These are phyloP conservation scores for Solanum ossicruentum DNA, from an alignment of 257 asterid species.

Conservation along the genomic window DNA sequence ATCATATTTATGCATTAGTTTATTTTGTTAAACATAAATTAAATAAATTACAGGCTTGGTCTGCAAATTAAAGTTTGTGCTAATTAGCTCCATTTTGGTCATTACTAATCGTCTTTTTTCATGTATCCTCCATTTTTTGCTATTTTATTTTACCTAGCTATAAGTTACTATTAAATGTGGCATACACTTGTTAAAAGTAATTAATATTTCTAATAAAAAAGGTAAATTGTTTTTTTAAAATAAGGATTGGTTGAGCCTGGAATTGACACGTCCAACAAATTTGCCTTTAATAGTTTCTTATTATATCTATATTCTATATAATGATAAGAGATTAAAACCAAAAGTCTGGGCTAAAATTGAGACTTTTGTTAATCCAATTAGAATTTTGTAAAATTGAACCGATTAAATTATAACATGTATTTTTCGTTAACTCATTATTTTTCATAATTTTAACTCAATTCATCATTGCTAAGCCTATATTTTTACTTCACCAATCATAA, in stretches of 20 bases:
- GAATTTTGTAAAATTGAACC: not conserved
- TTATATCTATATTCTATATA: not conserved
- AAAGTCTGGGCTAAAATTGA: not conserved
- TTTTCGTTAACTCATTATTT: not conserved
- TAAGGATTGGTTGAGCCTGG: not conserved
- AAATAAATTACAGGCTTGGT: not conserved
- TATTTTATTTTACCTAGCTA: not conserved
- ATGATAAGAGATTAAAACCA: not conserved
- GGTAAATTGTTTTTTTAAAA: not conserved
- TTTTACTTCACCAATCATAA: not conserved
- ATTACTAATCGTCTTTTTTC: not conserved
- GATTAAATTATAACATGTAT: not conserved
- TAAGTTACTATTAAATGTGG: not conserved
- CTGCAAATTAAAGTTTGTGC: not conserved
- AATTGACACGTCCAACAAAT: not conserved
- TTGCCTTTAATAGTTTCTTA: not conserved
- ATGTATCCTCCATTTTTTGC: not conserved
- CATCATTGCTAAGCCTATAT: not conserved
- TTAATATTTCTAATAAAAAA: not conserved
- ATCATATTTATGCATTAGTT: not conserved
- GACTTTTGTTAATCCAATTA: not conserved
- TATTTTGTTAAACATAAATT: too few species aligned
- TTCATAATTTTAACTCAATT: not conserved
- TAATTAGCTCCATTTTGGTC: not conserved
- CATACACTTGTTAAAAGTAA: not conserved